phyloP scores from a whole-genome alignment of 2,329 filamentous ascomycete genomes.

The Exophiala aquamarina region DNA sequence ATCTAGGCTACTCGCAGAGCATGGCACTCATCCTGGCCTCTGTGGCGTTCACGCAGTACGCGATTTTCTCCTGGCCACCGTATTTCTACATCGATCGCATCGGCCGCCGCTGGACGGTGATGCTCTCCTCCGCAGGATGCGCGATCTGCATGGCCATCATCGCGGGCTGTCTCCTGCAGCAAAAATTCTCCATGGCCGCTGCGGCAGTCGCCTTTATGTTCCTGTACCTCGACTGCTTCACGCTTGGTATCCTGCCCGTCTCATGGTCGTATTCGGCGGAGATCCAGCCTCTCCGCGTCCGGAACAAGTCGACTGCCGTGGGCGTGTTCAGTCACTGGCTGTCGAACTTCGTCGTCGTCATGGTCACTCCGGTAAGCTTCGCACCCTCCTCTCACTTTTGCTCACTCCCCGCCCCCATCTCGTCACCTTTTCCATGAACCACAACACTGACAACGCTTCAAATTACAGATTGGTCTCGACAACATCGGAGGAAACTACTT shows the following conservation, averaged over 20 bases:
- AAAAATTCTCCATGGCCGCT: conserved; percentile 30
- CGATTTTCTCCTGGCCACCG: conserved; percentile 45
- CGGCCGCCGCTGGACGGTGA: conserved; percentile 35
- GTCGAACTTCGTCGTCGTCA: conserved; percentile 1
- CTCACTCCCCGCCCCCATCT: no score
- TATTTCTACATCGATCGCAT: conserved; percentile 50
- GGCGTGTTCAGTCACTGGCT: conserved; percentile 1
- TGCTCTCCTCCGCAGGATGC: conserved; percentile 45
- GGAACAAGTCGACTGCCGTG: not conserved
- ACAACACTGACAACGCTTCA: no score
- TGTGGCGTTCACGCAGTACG: conserved; percentile 50
- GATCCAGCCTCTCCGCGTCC: conserved; percentile 21
- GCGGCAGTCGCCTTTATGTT: conserved; percentile 37
- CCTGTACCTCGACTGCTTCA: conserved; percentile 31
- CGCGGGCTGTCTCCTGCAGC: conserved; percentile 27
- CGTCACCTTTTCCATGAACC: no score
- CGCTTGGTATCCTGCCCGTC: conserved; percentile 34
- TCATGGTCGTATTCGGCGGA: conserved; percentile 33
- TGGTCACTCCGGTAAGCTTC: not conserved
- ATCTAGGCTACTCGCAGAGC: conserved; percentile 42
- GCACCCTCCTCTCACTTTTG: no score
- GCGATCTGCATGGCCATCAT: conserved; percentile 44
- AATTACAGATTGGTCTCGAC: conserved; percentile 3
- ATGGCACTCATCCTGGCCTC: conserved; percentile 51
- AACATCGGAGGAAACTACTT: conserved; percentile 5